Base-by-base conservation (phyloP, 1,284 basidiomycete species). In the Ustilago nuda region DNA sequence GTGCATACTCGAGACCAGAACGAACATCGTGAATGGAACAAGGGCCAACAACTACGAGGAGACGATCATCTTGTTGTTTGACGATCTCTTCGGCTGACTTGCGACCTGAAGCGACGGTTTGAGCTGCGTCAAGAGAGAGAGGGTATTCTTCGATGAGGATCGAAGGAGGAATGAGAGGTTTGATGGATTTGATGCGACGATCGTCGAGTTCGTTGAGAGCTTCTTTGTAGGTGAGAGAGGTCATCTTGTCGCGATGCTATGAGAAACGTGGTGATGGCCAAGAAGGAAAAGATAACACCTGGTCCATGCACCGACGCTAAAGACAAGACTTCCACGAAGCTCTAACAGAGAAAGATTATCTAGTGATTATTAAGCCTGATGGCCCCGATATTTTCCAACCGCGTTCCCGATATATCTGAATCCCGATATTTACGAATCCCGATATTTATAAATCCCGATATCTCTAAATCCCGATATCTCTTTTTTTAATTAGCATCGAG, bases 11-110 rank as follows among this genome's bases (percentile, higher is more conserved):
- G 45, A 85, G 61, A 0, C 81, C 84, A 6, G 83, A 80, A 1
- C 75, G 71, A 37, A 84, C 83, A 59, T 85, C 84, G 62, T 85
- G 84, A 41, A 85, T 80, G 11, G 84, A 84, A 65, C 84, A 85
- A 11, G 84, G 84, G 6, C 84, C 84, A 12, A 84, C 81, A 19
- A 85, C 68, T 15, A 84, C 84, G 56, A 85, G 70, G 23, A 85
- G 64, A n/a, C 83, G 78, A 61, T 85, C 83, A 41, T 85, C 79
- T 32, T 78, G 59, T 19, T 77, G 70, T 67, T 80, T 80, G 51
- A 85, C 61, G 53, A 84, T 82, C 36, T 73, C 82, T 35, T 84
- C 82, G 43, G 80, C 79, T 12, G 78, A 72, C 35, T 66, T 72
- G 17, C 83, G 76, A 0, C 81, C 83, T 2, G 48, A 56, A 32